Evolutionary conservation across 73 alveolate genomes (phyloP).

Genomic region (Paramecium primaurelia): DNA sequence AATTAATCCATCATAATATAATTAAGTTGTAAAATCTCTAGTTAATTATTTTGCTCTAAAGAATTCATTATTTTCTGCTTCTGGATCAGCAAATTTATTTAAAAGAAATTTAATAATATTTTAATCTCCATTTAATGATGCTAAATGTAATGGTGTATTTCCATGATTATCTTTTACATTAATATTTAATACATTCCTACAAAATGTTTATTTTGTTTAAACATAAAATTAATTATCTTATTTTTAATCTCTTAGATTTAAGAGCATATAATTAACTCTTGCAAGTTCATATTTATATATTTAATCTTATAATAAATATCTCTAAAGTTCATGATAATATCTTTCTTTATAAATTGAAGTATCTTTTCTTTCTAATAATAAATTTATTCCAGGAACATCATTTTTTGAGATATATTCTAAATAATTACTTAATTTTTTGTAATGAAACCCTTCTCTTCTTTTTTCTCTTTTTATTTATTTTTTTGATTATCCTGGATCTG

Average conservation of each 20-base stretch:
- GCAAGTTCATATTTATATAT: not conserved
- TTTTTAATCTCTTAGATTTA: not conserved
- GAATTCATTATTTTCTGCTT: conserved; percentile 1
- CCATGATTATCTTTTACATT: conserved; percentile 41
- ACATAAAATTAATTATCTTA: not conserved
- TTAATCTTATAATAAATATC: not conserved
- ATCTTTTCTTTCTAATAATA: not conserved
- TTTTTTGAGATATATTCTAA: not conserved
- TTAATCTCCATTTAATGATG: conserved; percentile 54
- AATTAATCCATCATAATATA: not conserved
- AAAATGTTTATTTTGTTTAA: not conserved
- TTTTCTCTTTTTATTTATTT: not conserved
- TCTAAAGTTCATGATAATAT: not conserved
- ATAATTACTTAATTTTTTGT: not conserved
- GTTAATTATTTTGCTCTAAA: conserved; percentile 13
- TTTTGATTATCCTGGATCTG: not conserved
- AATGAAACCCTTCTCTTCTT: not conserved
- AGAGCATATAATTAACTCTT: not conserved
- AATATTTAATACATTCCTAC: not conserved
- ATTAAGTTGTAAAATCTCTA: not conserved
- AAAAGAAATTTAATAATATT: conserved; percentile 42
- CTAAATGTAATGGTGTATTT: conserved; percentile 60
- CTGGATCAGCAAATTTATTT: conserved; percentile 36
- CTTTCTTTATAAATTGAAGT: not conserved
- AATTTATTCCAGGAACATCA: not conserved